phyloP scores from a whole-genome alignment of 2,329 filamentous ascomycete species.

The Pyricularia grisea region DNA sequence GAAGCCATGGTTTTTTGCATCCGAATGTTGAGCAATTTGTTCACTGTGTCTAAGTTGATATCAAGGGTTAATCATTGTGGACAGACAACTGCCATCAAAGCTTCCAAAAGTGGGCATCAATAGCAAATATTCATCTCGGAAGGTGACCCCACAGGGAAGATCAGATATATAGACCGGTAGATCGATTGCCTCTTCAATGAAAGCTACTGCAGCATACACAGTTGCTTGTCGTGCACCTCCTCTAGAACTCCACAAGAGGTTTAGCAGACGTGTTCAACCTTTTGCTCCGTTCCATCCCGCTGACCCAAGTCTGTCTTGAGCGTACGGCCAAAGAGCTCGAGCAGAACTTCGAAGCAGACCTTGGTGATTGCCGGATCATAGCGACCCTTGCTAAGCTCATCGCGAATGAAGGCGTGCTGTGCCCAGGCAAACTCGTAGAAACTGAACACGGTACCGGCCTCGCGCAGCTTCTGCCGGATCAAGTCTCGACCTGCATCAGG shows the following conservation, averaged over 20 bases:
- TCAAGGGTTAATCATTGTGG: background rate
- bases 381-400: conserved; percentile 86
- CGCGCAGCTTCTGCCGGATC: conserved; percentile 73
- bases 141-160: background rate
- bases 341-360: conserved; percentile 81
- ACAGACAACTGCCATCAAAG: no score
- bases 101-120: no score
- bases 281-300: conserved; percentile 46
- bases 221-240: background rate
- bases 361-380: conserved; percentile 84
- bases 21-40: background rate
- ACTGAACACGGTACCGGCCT: conserved; percentile 62
- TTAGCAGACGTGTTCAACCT: conserved; percentile 67
- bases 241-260: background rate
- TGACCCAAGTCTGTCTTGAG: conserved; percentile 72
- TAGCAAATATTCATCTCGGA: no score
- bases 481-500: conserved; percentile 73
- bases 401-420: conserved; percentile 89
- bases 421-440: conserved; percentile 92
- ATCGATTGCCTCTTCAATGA: background rate
- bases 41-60: background rate
- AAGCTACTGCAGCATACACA: background rate
- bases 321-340: conserved; percentile 73
- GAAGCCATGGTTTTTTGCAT: background rate
- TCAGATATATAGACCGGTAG: background rate